phyloP scores from a whole-genome alignment of 2,329 filamentous ascomycete species.

The Beauveria australis region DNA sequence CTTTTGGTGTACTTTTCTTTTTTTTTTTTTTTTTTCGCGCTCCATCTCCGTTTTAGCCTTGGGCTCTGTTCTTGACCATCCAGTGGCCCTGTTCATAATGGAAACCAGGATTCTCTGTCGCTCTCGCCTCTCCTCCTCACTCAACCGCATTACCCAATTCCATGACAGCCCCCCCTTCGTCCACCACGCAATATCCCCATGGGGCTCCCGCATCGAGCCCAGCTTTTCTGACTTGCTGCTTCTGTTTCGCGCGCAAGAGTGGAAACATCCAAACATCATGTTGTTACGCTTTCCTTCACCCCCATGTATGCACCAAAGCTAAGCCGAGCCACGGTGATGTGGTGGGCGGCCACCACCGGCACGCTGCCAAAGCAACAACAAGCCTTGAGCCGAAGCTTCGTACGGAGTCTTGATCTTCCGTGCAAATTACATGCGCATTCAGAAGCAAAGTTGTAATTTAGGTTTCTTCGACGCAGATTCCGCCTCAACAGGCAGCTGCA shows the following conservation, averaged over 20 bases:
- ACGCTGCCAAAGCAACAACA: background rate
- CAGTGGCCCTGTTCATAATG: background rate
- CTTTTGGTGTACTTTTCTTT: background rate
- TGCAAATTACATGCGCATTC: background rate
- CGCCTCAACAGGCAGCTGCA: background rate
- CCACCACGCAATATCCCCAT: background rate
- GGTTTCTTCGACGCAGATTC: background rate
- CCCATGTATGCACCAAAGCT: too few relatives aligned
- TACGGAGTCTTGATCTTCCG: background rate
- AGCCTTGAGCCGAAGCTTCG: background rate
- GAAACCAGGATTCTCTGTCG: background rate
- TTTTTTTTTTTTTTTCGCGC: background rate
- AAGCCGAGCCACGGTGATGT: background rate
- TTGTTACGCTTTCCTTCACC: too few relatives aligned
- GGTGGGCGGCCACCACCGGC: background rate
- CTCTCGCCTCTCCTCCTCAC: background rate
- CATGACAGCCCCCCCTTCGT: background rate
- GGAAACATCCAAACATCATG: background rate
- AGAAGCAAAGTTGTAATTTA: background rate
- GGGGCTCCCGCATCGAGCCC: constrained; percentile 1
- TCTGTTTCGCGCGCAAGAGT: background rate
- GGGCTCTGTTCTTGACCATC: background rate
- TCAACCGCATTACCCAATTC: background rate
- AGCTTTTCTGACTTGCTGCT: background rate
- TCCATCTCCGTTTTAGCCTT: background rate